Percentiles rank a stretch among this genome's conserved stretches.
Evolutionary conservation across 2,329 filamentous ascomycete species (phyloP).

Genomic region (Fragosphaeria purpurea): DNA sequence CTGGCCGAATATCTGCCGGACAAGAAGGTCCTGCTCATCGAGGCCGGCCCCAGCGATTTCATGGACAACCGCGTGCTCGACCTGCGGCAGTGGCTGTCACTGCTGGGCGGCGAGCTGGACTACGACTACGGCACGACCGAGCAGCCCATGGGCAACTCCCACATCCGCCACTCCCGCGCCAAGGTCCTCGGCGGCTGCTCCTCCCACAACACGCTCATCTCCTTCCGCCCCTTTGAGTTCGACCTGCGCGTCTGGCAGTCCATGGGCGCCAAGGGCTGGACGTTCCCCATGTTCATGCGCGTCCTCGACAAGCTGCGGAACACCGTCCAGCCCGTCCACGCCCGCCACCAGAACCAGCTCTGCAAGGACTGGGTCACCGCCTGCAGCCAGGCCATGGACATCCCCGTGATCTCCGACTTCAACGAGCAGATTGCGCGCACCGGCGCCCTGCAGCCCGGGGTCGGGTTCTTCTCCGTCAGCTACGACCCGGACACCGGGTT

Average conservation of each 20-base stretch:
- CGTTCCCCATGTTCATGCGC: conserved; percentile 74
- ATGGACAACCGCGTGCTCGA: conserved; percentile 80
- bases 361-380: conserved; percentile 83
- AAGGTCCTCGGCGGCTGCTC: conserved; percentile 91
- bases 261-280: conserved; percentile 75
- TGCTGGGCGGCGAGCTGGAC: conserved; percentile 80
- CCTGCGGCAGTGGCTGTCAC: conserved; percentile 74
- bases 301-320: conserved; percentile 77
- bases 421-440: conserved; percentile 70
- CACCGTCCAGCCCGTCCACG: conserved; percentile 81
- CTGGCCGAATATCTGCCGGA: conserved; percentile 68
- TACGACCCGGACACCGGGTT: conserved; percentile 85
- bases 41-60: conserved; percentile 82
- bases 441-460: conserved; percentile 62
- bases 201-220: conserved; percentile 89
- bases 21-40: conserved; percentile 72
- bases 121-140: conserved; percentile 86
- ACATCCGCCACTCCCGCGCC: conserved; percentile 84
- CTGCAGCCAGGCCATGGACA: conserved; percentile 67
- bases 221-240: conserved; percentile 83
- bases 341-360: conserved; percentile 77
- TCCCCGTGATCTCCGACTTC: conserved; percentile 77
- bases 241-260: conserved; percentile 78
- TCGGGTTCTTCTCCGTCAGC: conserved; percentile 83
- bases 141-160: conserved; percentile 77